Base-by-base conservation (phyloP, 2,329 filamentous ascomycete species). In the Fusarium sp. region DNA sequence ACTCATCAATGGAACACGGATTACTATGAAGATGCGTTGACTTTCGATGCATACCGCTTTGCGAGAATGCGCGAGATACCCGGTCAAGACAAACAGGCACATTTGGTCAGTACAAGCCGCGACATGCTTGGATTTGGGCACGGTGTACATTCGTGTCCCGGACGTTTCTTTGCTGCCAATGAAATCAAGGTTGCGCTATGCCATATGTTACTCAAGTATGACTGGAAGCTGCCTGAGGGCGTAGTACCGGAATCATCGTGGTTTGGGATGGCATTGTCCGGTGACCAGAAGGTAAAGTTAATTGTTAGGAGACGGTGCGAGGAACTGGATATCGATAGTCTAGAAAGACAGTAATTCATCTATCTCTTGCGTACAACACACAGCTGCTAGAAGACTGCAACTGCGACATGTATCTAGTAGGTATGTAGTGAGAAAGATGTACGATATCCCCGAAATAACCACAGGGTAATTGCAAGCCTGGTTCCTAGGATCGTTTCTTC, bases 91-190 rank as follows among this genome's bases (percentile, higher is more conserved):
- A 70, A 67, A 12, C 27, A 51, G 0, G 57, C 63, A 10, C 83
- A 82, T 66, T 80, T 89, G 73, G 83, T 87, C 6, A 84, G 83
- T 15, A 87, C 86, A 1, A 82, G 81, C 22, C 77, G 83, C 15
- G 75, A 80, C 8, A 83, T 86, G 18, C 70, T 88, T n/a, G 79
- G 82, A 0, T 89, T 89, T 71, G 86, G 87, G 0, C 84, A 88
- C 62, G 87, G 87, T 1, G 78, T 83, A 45, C 86, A 89, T 75
- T 84, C 83, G 2, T 85, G 86, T 56, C 83, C 84, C 0, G 86
- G 86, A 0, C 80, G 86, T 1, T 88, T 88, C 76, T 87, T 88
- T 65, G 85, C 86, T 0, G 81, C 83, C 0, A 82, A 84, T 42
- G 85, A 86, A 75, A 77, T 86, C 42, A 88, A 88, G 76, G 83